Base-by-base conservation (phyloP, 495 filamentous ascomycete species). In the Talaromyces stipitatus region DNA sequence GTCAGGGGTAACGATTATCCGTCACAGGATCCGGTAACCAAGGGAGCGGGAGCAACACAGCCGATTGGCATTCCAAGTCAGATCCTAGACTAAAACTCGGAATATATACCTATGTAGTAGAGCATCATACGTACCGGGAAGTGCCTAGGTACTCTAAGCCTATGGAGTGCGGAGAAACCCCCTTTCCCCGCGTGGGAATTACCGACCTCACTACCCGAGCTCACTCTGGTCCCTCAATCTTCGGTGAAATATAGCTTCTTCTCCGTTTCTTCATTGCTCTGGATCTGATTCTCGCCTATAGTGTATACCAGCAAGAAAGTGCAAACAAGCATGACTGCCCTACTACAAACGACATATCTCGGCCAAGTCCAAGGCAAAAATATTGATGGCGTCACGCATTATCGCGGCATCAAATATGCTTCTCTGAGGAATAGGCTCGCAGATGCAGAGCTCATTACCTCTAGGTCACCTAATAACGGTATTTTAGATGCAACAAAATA, bases 341-440 rank as follows among this genome's bases (percentile, higher is more conserved):
- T 58, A 1, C 57, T 66, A 12, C 57, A 60, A 32, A 66, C 61
- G 0, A 41, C 45, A 16, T 47, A 55, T 18, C 56, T 70, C 4
- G 68, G 68, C 22, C 46, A 61, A 14, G 63, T 67, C 27, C 63
- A 58, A 24, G 68, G 66, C 12, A 65, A 56, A 48, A 57, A 32
- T 18, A 45, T 27, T 4, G 64, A 66, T 0, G 55, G 62, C 1
- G 66, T 69, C 10, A 67, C 63, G n/a, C 62, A 69, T 47, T 72
- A 64, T 53, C 58, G 66, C 7, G 69, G 67, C 2, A 62, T 70
- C 43, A 64, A 69, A 65, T 72, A 72, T 58, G 69, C 69, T 23
- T 67, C 60, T n/a, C 54, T 72, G 16, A 58, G 61, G 22, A 54
- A 72, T 52, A 56, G 68, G 47, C 55, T 72, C 16, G 66, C 69